Evolutionary conservation across 2,329 filamentous ascomycete species (phyloP).

Genomic region (Fusarium sp.): DNA sequence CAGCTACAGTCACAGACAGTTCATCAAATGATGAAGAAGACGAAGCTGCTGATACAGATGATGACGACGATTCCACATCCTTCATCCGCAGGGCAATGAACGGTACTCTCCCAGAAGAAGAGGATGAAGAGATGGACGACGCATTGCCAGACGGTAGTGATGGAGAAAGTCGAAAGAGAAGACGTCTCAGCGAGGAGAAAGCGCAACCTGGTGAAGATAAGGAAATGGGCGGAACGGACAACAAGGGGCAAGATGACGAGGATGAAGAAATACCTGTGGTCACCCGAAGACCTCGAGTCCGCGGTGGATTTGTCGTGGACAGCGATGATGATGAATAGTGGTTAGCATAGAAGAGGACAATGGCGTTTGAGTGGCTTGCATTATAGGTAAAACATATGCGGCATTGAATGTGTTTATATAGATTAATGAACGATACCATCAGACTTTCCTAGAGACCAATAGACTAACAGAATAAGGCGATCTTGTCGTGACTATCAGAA

Average conservation of each 20-base stretch:
- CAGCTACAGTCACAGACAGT: background rate
- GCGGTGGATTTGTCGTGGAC: slow-evolving; percentile 68
- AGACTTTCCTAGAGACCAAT: background rate
- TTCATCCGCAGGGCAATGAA: slow-evolving; percentile 42
- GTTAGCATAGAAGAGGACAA: background rate
- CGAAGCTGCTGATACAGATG: background rate
- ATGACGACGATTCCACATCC: slow-evolving; percentile 25
- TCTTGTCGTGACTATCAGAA: background rate
- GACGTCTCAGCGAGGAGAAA: slow-evolving; percentile 47
- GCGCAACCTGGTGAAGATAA: slow-evolving; percentile 31
- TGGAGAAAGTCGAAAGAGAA: slow-evolving; percentile 53
- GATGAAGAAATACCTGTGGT: slow-evolving; percentile 45
- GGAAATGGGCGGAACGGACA: slow-evolving; percentile 44
- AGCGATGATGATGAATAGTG: slow-evolving; percentile 67
- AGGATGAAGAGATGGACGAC: slow-evolving; percentile 44
- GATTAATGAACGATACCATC: slow-evolving; percentile 27
- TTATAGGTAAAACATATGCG: background rate
- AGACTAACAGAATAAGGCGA: background rate
- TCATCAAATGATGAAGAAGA: slow-evolving; percentile 19
- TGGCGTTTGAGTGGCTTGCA: slow-evolving; percentile 27
- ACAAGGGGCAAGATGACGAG: slow-evolving; percentile 48
- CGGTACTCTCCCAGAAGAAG: slow-evolving; percentile 37
- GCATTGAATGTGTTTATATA: background rate
- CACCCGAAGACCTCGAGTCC: slow-evolving; percentile 57
- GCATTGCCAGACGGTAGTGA: slow-evolving; percentile 49